Evolutionary conservation across 805 yeast genomes (phyloP).

Genomic region (Metschnikowia arizonensis): DNA sequence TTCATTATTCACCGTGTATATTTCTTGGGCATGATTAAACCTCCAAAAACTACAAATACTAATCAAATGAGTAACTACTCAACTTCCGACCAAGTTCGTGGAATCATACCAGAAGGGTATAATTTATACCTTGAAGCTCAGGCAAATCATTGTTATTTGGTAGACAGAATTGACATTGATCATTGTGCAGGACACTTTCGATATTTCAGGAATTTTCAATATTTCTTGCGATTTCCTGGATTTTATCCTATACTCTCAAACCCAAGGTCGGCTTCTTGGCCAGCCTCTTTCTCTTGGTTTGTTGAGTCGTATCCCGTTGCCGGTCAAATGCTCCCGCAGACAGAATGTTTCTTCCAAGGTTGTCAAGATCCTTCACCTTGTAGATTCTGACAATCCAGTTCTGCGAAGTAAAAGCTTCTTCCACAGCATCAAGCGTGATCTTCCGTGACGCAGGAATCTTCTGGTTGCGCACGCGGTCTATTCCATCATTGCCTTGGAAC

Average conservation of each 20-base stretch:
- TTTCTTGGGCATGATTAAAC: no score
- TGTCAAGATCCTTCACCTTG: slow-evolving; percentile 84
- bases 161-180: no score
- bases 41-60: no score
- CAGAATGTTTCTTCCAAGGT: slow-evolving; percentile 73
- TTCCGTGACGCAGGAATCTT: slow-evolving; percentile 50
- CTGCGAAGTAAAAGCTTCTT: slow-evolving; percentile 92
- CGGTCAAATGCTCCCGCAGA: slow-evolving; percentile 54
- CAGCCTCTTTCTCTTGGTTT: slow-evolving; percentile 37
- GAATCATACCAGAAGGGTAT: no score
- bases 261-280: slow-evolving; percentile 55
- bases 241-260: slow-evolving; percentile 46
- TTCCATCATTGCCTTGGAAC: slow-evolving; percentile 55
- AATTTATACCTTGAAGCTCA: no score
- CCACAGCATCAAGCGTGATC: slow-evolving; percentile 64
- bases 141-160: no score
- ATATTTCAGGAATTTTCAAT: no score
- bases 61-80: no score
- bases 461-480: slow-evolving; percentile 89
- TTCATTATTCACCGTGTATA: no score
- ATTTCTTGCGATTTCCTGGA: no score
- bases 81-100: no score
- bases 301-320: slow-evolving; percentile 22
- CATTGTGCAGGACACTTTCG: no score
- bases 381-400: slow-evolving; percentile 96